These are phyloP conservation scores for Aspergillus biplanus DNA, from an alignment of 495 filamentous ascomycete genomes.

Conservation along the genomic window DNA sequence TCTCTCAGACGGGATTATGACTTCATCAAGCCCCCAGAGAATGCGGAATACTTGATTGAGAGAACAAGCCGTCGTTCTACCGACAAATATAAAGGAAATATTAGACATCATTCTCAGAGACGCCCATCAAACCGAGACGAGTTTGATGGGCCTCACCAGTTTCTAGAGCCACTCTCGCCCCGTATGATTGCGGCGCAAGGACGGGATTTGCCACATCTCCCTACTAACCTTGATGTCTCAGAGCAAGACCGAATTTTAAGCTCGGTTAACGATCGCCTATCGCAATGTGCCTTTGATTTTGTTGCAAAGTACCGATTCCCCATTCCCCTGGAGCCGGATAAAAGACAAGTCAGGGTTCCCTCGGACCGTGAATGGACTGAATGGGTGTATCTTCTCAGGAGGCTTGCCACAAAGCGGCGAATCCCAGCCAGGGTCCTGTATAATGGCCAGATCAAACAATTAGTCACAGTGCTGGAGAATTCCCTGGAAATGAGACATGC, in stretches of 20 bases:
- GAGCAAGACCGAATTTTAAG: constrained; percentile 82
- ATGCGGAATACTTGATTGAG: constrained; percentile 46
- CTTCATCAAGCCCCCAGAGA: constrained; percentile 37
- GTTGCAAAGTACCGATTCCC: constrained; percentile 89
- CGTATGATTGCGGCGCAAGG: constrained; percentile 73
- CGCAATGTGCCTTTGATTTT: constrained; percentile 86
- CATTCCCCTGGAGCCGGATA: constrained; percentile 77
- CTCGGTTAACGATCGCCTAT: constrained; percentile 80
- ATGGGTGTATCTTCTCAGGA: constrained; percentile 87
- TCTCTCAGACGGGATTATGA: constrained; percentile 38
- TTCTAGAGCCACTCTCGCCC: constrained; percentile 67
- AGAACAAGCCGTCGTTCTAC: constrained; percentile 41
- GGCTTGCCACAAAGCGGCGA: constrained; percentile 80
- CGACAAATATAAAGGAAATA: constrained; percentile 50
- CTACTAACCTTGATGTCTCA: constrained; percentile 77
- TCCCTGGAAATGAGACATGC: constrained; percentile 84
- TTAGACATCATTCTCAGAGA: constrained; percentile 65
- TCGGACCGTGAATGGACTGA: constrained; percentile 89
- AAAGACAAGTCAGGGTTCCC: constrained; percentile 76
- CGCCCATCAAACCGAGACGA: constrained; percentile 83
- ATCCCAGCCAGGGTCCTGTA: constrained; percentile 83
- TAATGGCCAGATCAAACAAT: constrained; percentile 87
- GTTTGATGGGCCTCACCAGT: constrained; percentile 84
- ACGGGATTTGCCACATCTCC: constrained; percentile 77
- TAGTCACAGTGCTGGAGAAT: constrained; percentile 81